A percentile compares a stretch with the other conserved stretches of the same genome.
These are phyloP conservation scores for Pelargonium australe DNA, from an alignment of 441 rosid genomes.

Conservation along the genomic window DNA sequence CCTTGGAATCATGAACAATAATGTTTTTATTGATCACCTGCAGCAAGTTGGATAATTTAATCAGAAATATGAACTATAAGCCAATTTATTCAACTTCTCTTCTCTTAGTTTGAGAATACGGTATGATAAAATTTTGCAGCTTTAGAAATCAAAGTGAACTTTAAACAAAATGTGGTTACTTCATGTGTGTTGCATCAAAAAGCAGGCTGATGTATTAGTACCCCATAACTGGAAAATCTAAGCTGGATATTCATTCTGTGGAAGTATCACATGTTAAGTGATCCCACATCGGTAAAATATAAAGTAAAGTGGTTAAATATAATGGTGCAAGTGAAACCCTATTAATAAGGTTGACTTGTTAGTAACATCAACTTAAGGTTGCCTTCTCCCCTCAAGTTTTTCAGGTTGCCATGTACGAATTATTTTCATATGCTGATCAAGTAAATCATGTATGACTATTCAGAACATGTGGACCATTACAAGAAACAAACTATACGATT, in stretches of 20 bases:
- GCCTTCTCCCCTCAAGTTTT: too few relatives aligned
- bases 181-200: neutral
- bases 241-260: neutral
- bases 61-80: neutral
- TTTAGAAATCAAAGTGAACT: constrained; percentile 1
- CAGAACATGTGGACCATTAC: too few relatives aligned
- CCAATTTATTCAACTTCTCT: neutral
- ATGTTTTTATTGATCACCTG: constrained; percentile 64
- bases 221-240: neutral
- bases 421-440: too few relatives aligned
- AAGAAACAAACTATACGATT: too few relatives aligned
- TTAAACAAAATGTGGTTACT: neutral
- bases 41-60: constrained; percentile 23
- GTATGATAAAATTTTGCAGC: neutral
- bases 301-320: too few relatives aligned
- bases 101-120: neutral
- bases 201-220: neutral
- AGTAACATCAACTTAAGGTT: too few relatives aligned
- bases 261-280: too few relatives aligned
- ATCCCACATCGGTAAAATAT: too few relatives aligned
- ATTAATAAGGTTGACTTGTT: too few relatives aligned
- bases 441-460: too few relatives aligned
- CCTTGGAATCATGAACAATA: constrained; percentile 67
- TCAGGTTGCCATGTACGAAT: too few relatives aligned
- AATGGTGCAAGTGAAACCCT: too few relatives aligned